These are phyloP conservation scores for Hsuehochloa calcarea DNA, from an alignment of 176 grass and related monocot genomes.

Conservation along the genomic window DNA sequence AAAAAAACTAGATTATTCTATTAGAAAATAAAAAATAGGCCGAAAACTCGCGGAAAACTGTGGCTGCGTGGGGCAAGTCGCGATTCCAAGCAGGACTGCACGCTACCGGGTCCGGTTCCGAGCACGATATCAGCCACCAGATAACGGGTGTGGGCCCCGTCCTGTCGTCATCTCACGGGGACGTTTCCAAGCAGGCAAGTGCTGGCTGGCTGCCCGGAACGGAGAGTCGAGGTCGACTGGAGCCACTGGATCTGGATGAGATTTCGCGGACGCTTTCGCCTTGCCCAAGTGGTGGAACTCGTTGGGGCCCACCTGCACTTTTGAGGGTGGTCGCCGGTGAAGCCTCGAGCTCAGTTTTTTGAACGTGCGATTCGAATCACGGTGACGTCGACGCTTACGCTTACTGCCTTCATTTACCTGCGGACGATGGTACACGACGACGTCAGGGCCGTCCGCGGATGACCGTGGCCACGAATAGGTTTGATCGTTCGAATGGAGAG, in stretches of 20 bases:
- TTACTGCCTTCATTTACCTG: no score
- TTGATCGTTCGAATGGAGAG: no score
- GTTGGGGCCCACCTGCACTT: not conserved
- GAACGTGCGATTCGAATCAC: not conserved
- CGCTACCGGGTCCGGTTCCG: no score
- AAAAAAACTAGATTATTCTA: no score
- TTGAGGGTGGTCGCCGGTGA: not conserved
- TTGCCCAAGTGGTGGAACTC: not conserved
- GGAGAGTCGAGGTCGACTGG: not conserved
- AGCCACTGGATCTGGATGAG: constrained; percentile 20
- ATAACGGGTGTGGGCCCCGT: not conserved
- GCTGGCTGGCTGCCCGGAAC: not conserved
- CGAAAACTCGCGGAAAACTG: no score
- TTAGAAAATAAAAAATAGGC: no score
- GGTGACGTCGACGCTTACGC: constrained; percentile 16
- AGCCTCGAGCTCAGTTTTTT: no score
- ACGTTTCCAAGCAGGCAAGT: not conserved
- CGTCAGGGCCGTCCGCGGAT: no score
- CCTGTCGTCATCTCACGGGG: not conserved
- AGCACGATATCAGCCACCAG: not conserved
- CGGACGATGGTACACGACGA: no score
- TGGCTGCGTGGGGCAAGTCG: no score
- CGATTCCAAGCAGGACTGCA: no score
- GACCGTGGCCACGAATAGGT: no score
- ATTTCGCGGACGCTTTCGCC: not conserved